Base-by-base conservation (phyloP, 1,139 yeast genomes). In the Geotrichum fermentans region DNA sequence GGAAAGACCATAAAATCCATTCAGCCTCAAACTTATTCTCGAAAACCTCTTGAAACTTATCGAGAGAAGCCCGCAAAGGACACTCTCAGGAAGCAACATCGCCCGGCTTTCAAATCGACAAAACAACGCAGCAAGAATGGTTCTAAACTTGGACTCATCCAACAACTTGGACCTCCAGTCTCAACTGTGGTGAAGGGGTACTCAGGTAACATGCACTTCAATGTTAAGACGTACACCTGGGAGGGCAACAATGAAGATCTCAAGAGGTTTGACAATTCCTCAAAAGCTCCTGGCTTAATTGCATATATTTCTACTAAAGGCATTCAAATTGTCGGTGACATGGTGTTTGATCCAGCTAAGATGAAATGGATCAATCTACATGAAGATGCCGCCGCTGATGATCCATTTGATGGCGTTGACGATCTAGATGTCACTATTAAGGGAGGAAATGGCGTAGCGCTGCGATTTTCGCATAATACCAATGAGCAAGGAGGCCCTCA, bases 171-270 rank as follows among this genome's bases (percentile, higher is more conserved):
- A 11, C 56, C 58, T 10, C 63, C 69, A 1, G 58, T 56, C 10
- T 47, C 54, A 8, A 53, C 54, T 16, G 52, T 54, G n/a, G 57
- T 61, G 22, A 53, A 53, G 45, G 68, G 65, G 13, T 58, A 58
- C 45, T 58, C 61, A 33, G 66, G 66, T 8, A 64, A 62, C 40
- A 82, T 82, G 89, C 73, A 68, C 45, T 81, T 73, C 56, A 80
- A 82, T 56, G 73, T 80, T 3, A 61, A 61, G 14, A 70, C 73
- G 32, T 73, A 72, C 51, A 65, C 67, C 37, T 82, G 89, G 89
- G 88, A 82, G 60, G 89, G 89, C 2, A 82, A 82, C 58, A 84
- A 82, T 42, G 70, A 70, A 18, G 86, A 80, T 38, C 65, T 79
- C 46, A 63, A 73, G 47, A 69, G 72, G 52, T 79, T 80, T 58